A percentile compares a stretch with the other conserved stretches of the same genome.
Conservation (phyloP, 371 early-diverging fungal genomes). For the Mortierella sp. region DNA sequence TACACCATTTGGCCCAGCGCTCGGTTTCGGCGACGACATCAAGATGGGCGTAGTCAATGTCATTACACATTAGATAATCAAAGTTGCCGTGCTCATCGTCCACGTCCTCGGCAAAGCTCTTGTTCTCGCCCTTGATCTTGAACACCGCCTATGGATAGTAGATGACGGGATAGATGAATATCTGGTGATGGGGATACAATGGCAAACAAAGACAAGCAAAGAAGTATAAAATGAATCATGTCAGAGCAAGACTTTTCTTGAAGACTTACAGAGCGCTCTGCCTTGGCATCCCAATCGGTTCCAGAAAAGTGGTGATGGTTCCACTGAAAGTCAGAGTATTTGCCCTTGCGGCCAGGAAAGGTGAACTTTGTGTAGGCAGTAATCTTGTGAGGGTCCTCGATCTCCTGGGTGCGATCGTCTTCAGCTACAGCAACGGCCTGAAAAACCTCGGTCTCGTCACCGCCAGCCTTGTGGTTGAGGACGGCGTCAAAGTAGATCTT, state of each 20-base stretch:
- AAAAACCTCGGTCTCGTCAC: conserved; percentile 59
- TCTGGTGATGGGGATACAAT: not conserved
- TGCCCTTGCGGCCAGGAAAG: conserved; percentile 56
- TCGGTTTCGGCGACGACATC: conserved; percentile 57
- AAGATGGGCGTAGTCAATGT: conserved; percentile 58
- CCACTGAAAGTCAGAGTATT: conserved; percentile 60
- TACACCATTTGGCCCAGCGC: conserved; percentile 50
- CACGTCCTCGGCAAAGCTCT: conserved; percentile 61
- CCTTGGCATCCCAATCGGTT: conserved; percentile 59
- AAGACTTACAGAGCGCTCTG: conserved; percentile 35
- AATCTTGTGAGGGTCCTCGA: conserved; percentile 56
- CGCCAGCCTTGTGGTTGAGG: conserved; percentile 58
- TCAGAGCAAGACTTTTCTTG: not conserved
- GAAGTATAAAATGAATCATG: not conserved
- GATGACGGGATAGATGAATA: not conserved
- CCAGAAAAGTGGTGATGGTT: conserved; percentile 59
- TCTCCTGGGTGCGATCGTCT: conserved; percentile 50
- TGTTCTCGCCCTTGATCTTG: conserved; percentile 58
- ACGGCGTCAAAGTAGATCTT: conserved; percentile 57
- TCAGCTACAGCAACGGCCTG: conserved; percentile 53
- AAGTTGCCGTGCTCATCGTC: conserved; percentile 62
- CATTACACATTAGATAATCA: conserved; percentile 60
- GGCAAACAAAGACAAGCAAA: not conserved
- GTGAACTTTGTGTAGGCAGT: conserved; percentile 60
- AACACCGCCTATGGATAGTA: conserved; percentile 45